These are phyloP conservation scores for Wickerhamiella sorbophila DNA, from an alignment of 805 yeast genomes.

Conservation along the genomic window DNA sequence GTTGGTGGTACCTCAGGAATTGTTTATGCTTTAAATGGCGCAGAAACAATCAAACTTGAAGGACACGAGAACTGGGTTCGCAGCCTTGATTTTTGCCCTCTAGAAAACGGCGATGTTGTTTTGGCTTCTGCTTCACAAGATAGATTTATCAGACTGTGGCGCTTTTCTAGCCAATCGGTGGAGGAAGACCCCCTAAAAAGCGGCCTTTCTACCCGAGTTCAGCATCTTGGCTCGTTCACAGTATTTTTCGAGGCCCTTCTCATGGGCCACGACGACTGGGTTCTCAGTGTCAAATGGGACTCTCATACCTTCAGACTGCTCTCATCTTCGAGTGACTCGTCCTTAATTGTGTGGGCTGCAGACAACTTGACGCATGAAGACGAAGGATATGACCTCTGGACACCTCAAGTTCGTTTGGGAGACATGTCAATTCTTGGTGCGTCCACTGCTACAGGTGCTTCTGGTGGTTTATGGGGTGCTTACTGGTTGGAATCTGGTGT, in stretches of 20 bases:
- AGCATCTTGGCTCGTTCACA: constrained; percentile 35
- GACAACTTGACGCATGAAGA: constrained; percentile 54
- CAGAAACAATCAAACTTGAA: constrained; percentile 28
- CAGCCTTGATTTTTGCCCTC: constrained; percentile 45
- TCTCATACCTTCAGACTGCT: constrained; percentile 45
- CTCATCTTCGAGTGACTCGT: constrained; percentile 86
- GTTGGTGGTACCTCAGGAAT: constrained; percentile 27
- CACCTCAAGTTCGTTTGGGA: constrained; percentile 66
- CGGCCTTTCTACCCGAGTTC: constrained; percentile 55
- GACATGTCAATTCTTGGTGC: constrained; percentile 94
- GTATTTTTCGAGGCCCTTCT: constrained; percentile 81
- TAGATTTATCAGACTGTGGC: constrained; percentile 82
- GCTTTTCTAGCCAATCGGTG: constrained; percentile 26
- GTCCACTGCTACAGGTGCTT: constrained; percentile 93
- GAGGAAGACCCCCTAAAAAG: constrained; percentile 3
- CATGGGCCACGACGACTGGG: constrained; percentile 99
- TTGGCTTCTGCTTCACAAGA: constrained; percentile 91
- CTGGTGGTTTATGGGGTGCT: constrained; percentile 56
- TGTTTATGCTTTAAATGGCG: constrained; percentile 25
- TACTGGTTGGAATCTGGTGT: constrained; percentile 50
- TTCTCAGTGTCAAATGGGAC: constrained; percentile 74
- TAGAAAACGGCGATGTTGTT: constrained; percentile 37
- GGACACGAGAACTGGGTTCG: constrained; percentile 98
- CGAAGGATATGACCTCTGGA: constrained; percentile 46
- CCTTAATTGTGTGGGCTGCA: constrained; percentile 88